A percentile compares a stretch with the other conserved stretches of the same genome.
Conservation (phyloP, 805 yeast genomes). For the Yarrowia porcina region DNA sequence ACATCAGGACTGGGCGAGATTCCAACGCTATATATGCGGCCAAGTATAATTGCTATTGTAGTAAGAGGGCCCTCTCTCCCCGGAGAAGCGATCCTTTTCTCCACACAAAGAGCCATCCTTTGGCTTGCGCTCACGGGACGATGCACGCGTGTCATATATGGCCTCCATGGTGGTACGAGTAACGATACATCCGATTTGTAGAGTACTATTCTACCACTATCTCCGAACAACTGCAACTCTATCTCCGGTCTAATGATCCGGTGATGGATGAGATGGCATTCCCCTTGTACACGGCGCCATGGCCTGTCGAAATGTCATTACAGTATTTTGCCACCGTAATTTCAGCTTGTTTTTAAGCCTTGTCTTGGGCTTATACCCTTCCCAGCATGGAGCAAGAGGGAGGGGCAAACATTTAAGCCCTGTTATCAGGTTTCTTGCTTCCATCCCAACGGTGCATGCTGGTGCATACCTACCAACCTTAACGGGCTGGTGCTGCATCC, state of each 20-base stretch:
- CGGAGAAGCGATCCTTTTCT: neutral
- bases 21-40: conserved; percentile 4
- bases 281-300: neutral
- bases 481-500: neutral
- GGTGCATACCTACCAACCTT: neutral
- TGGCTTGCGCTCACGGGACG: conserved; percentile 12
- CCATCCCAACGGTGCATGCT: conserved; percentile 17
- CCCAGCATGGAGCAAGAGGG: neutral
- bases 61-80: neutral
- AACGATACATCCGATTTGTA: too few relatives aligned
- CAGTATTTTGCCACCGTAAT: neutral
- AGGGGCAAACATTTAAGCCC: conserved; percentile 9
- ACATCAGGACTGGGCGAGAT: conserved; percentile 1
- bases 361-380: neutral
- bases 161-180: neutral
- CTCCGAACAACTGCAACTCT: conserved; percentile 4
- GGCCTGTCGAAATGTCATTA: neutral
- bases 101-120: neutral
- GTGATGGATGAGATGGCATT: neutral
- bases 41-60: neutral
- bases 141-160: neutral
- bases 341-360: neutral
- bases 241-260: conserved; percentile 14
- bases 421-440: conserved; percentile 16
- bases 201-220: neutral